These are phyloP conservation scores for Cerrena zonata DNA, from an alignment of 1,284 basidiomycete species.

Conservation along the genomic window DNA sequence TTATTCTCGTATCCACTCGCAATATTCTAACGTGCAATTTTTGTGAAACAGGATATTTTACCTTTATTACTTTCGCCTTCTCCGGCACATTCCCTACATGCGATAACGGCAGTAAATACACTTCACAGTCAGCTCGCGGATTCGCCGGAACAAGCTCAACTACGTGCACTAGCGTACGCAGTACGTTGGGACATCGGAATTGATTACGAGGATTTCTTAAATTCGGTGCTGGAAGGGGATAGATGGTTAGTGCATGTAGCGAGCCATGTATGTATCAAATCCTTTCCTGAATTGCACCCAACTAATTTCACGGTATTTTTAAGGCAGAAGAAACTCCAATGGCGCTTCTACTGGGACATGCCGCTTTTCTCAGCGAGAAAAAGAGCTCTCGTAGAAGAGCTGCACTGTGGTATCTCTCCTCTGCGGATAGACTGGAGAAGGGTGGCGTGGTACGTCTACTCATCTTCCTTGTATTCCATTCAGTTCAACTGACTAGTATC, in stretches of 20 bases:
- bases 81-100: conserved; percentile 53
- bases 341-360: conserved; percentile 68
- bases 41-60: conserved; percentile 55
- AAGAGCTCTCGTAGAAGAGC: conserved; percentile 56
- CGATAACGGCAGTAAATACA: conserved; percentile 49
- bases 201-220: conserved; percentile 49
- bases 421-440: conserved; percentile 71
- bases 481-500: background rate
- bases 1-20: background rate
- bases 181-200: conserved; percentile 72
- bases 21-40: conserved; percentile 1
- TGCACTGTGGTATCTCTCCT: conserved; percentile 69
- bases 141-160: conserved; percentile 53
- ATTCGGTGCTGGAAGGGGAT: conserved; percentile 60
- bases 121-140: conserved; percentile 37
- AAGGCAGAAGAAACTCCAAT: conserved; percentile 78
- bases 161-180: conserved; percentile 59
- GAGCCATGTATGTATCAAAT: conserved; percentile 52
- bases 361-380: conserved; percentile 58
- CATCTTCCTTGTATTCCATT: conserved; percentile 5
- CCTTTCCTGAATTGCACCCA: background rate
- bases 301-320: conserved; percentile 9
- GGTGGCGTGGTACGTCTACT: conserved; percentile 62
- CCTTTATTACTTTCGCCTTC: conserved; percentile 66
- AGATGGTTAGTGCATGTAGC: conserved; percentile 78